A percentile compares a stretch with the other conserved stretches of the same genome.
Conservation (phyloP, 2,329 filamentous ascomycete species). For the Clarireedia monteithiana region DNA sequence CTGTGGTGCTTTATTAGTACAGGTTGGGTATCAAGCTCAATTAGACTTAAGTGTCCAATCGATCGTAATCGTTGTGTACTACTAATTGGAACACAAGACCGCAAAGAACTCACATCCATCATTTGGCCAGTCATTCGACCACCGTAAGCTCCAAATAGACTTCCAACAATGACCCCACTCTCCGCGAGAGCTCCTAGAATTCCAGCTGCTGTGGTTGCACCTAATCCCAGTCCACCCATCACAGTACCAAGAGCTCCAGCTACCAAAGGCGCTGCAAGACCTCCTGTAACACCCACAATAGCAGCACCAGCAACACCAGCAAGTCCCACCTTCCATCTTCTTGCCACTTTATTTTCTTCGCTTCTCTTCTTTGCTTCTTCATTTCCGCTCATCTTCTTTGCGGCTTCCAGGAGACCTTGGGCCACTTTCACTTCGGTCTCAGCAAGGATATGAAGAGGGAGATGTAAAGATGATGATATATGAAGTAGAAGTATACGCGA, state of each 20-base stretch:
- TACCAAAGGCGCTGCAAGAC: constrained; percentile 65
- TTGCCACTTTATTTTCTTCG: constrained; percentile 59
- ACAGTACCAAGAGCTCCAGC: constrained; percentile 32
- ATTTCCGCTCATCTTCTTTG: constrained; percentile 60
- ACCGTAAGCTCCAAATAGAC: constrained; percentile 87
- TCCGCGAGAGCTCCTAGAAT: constrained; percentile 75
- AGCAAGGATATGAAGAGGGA: constrained; percentile 56
- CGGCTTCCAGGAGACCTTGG: constrained; percentile 64
- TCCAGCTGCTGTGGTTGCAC: constrained; percentile 64
- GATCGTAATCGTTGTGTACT: no score
- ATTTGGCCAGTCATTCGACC: constrained; percentile 75
- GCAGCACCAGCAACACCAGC: constrained; percentile 84
- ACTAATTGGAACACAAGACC: no score
- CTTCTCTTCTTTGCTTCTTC: constrained; percentile 66
- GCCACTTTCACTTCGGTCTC: constrained; percentile 71
- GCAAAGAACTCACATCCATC: constrained; percentile 50
- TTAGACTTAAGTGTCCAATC: no score
- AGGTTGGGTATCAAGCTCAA: no score
- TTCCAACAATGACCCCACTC: constrained; percentile 71
- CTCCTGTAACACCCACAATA: constrained; percentile 64
- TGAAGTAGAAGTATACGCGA: constrained; percentile 65
- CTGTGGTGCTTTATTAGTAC: background rate
- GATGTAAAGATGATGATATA: constrained; percentile 61
- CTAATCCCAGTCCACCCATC: constrained; percentile 69
- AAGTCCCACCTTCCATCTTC: constrained; percentile 86